Percentiles rank a stretch among this genome's conserved stretches.
phyloP scores from a whole-genome alignment of 1,284 basidiomycete species.

The Trametes pubescens region DNA sequence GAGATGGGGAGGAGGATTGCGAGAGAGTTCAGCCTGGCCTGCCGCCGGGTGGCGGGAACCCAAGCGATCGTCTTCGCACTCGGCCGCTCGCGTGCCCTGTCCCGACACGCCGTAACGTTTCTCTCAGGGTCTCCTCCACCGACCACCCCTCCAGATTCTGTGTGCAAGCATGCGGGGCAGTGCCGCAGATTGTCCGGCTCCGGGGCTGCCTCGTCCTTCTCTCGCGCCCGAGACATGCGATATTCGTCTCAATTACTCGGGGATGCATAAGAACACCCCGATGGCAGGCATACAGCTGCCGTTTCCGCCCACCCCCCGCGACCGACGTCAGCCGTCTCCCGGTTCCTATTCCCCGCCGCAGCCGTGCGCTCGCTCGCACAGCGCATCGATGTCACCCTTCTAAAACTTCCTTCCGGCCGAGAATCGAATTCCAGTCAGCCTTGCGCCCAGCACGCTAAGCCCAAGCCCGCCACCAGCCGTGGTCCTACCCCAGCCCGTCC shows the following conservation, averaged over 20 bases:
- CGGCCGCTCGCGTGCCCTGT: neutral
- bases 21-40: neutral
- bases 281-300: neutral
- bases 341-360: neutral
- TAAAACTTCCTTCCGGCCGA: neutral
- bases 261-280: neutral
- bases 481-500: neutral
- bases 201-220: neutral
- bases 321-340: neutral
- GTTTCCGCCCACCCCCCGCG: neutral
- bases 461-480: neutral
- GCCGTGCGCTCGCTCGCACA: neutral
- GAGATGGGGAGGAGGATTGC: neutral
- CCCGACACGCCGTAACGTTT: neutral
- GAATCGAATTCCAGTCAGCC: neutral
- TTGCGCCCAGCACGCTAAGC: conserved; percentile 1
- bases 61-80: neutral
- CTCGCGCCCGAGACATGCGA: no score
- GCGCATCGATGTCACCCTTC: neutral
- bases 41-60: neutral
- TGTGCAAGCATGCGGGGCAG: neutral
- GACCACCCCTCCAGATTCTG: neutral
- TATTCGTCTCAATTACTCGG: neutral
- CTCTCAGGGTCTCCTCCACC: neutral
- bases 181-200: neutral